These are phyloP conservation scores for Pseudevernia furfuracea DNA, from an alignment of 495 filamentous ascomycete genomes.

Conservation along the genomic window DNA sequence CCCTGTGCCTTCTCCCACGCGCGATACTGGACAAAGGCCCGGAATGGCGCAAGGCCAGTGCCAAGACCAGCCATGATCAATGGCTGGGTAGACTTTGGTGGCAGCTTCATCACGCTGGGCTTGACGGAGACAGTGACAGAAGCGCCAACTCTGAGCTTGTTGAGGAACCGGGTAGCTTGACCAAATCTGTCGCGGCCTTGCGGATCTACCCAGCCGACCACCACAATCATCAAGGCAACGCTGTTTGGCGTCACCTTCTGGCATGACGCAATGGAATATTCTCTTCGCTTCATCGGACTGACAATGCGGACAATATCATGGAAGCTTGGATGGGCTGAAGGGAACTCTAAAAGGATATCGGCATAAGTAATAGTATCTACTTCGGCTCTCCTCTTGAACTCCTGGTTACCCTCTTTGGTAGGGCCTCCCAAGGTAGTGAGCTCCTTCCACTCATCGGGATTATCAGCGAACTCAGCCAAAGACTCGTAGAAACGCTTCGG, in stretches of 20 bases:
- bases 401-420: conserved; percentile 62
- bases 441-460: conserved; percentile 73
- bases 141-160: conserved; percentile 61
- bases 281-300: conserved; percentile 84
- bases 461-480: conserved; percentile 75
- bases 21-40: conserved; percentile 95
- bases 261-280: conserved; percentile 95
- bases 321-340: conserved; percentile 81
- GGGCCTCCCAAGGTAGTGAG: conserved; percentile 69
- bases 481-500: conserved; percentile 96
- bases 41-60: conserved; percentile 94
- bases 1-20: conserved; percentile 94
- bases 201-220: conserved; percentile 89
- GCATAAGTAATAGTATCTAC: conserved; percentile 90
- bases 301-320: conserved; percentile 87
- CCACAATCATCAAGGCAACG: conserved; percentile 93
- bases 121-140: conserved; percentile 87
- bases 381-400: conserved; percentile 91
- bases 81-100: conserved; percentile 72
- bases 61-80: conserved; percentile 99
- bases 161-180: conserved; percentile 84
- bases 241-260: conserved; percentile 82
- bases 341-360: conserved; percentile 80
- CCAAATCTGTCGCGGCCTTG: conserved; percentile 85
- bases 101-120: conserved; percentile 96